Base-by-base conservation (phyloP, 495 filamentous ascomycete species). In the Hypoxylon intermedium region DNA sequence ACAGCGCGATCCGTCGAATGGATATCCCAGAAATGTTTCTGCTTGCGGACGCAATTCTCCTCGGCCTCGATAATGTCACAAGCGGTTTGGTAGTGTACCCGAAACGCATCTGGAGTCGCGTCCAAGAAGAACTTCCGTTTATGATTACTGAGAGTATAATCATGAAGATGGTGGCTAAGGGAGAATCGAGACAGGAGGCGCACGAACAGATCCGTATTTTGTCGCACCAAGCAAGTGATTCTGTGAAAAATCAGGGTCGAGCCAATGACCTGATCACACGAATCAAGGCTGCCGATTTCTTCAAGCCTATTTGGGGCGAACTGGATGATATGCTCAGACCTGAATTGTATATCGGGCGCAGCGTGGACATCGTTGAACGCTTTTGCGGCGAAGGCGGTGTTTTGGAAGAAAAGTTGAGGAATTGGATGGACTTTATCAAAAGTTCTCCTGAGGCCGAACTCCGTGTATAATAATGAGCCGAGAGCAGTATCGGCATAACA, bases 191-290 rank as follows among this genome's bases (percentile, higher is more conserved):
- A 45, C 94, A 98, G 71, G 89, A 97, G 19, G 89, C 94, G 2
- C 95, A 98, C 72, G 94, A 98, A 77, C 79, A 91, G 69, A 92
- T 98, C 76, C 85, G 89, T 52, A 89, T 96, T 11, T 81, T 97
- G 54, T 89, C 85, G n/a, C 92, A 93, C 73, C 79, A 98, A 77
- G 92, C 94, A 3, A 82, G 81, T 58, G 80, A 81, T 33, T 85
- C 87, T 13, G 91, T 98, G 46, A 97, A 97, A 81, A 81, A 79
- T 16, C 68, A 81, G 50, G 92, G 91, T 36, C 83, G 85, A 53
- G 74, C 83, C 53, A 97, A 97, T 70, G 92, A 97, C 74, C 79
- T 98, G 3, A 82, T 96, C 45, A 85, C 89, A 60, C 82, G 92
- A 12, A 90, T 97, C 70, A 86, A 85, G 74, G 79, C 76, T 52